Percentiles rank a stretch among this genome's conserved stretches.
Conservation (phyloP, 225 moss, liverwort and hornwort genomes). For the Sphagnum tenellum region DNA sequence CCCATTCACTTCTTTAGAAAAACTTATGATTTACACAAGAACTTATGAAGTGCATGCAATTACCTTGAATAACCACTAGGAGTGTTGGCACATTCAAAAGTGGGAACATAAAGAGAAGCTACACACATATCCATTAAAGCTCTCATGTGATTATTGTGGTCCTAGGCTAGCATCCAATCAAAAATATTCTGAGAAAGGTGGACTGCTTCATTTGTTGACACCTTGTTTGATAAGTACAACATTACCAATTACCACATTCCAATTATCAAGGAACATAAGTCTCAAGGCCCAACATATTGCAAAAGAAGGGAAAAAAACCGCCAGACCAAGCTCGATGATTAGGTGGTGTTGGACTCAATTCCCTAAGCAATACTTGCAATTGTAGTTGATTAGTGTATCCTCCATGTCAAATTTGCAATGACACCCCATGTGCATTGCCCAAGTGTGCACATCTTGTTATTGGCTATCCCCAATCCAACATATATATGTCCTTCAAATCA, state of each 20-base stretch:
- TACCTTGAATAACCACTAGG: too few species aligned
- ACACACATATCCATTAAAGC: too few species aligned
- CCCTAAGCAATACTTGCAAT: slow-evolving; percentile 41
- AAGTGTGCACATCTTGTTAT: slow-evolving; percentile 80
- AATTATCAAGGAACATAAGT: neutral
- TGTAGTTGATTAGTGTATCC: slow-evolving; percentile 58
- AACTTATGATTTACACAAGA: neutral
- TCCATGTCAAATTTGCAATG: slow-evolving; percentile 82
- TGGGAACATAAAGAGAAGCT: too few species aligned
- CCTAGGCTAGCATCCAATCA: neutral
- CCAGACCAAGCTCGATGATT: too few species aligned
- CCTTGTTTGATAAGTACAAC: too few species aligned
- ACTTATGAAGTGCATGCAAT: too few species aligned
- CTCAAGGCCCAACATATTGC: neutral
- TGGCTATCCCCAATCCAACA: slow-evolving; percentile 35
- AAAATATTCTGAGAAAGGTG: neutral
- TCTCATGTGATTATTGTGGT: too few species aligned
- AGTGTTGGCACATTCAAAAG: too few species aligned
- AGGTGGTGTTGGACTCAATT: neutral
- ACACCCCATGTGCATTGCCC: slow-evolving; percentile 64
- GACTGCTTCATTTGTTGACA: neutral
- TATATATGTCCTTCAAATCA: too few species aligned
- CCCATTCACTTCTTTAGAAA: neutral
- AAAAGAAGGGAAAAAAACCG: neutral
- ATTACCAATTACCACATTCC: too few species aligned